Percentiles rank a stretch among this genome's conserved stretches.
phyloP scores from a whole-genome alignment of 495 filamentous ascomycete species.

The Penicillium fimorum region DNA sequence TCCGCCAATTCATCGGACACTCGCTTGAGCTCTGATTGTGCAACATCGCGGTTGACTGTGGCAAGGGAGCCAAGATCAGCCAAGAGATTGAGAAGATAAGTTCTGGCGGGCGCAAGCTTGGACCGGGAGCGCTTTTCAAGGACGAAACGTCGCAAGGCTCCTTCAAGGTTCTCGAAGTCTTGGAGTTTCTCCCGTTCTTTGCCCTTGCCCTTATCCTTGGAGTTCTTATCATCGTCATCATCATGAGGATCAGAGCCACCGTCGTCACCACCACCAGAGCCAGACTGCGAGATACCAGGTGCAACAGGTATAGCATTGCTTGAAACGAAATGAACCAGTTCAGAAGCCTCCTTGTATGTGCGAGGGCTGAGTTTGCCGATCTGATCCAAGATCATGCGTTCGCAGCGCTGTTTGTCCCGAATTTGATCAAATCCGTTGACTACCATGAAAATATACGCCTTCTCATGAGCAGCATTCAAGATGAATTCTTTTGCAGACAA shows the following conservation, averaged over 20 bases:
- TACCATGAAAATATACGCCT: conserved; percentile 98
- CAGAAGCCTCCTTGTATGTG: conserved; percentile 87
- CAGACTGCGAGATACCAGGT: conserved; percentile 48
- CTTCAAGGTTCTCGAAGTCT: conserved; percentile 87
- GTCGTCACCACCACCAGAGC: conserved; percentile 55
- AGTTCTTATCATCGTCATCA: conserved; percentile 53
- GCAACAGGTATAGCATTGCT: conserved; percentile 85
- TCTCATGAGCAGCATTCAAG: conserved; percentile 89
- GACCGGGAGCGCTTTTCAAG: conserved; percentile 93
- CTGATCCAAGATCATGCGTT: conserved; percentile 90
- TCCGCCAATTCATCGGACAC: conserved; percentile 76
- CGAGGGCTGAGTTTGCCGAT: conserved; percentile 78
- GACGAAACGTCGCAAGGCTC: conserved; percentile 86
- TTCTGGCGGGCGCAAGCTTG: conserved; percentile 93
- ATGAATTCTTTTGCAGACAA: conserved; percentile 96
- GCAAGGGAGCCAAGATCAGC: conserved; percentile 80
- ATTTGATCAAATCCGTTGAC: conserved; percentile 97
- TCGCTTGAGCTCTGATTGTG: conserved; percentile 79
- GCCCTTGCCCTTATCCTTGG: conserved; percentile 75
- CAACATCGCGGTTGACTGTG: conserved; percentile 82
- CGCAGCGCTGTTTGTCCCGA: conserved; percentile 78
- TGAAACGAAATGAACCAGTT: conserved; percentile 96
- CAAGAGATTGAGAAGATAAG: conserved; percentile 92
- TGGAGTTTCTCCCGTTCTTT: conserved; percentile 83
- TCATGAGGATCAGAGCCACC: conserved; percentile 52